Conservation (phyloP, 2,329 filamentous ascomycete genomes). For the Monilinia vaccinii-corymbosi region DNA sequence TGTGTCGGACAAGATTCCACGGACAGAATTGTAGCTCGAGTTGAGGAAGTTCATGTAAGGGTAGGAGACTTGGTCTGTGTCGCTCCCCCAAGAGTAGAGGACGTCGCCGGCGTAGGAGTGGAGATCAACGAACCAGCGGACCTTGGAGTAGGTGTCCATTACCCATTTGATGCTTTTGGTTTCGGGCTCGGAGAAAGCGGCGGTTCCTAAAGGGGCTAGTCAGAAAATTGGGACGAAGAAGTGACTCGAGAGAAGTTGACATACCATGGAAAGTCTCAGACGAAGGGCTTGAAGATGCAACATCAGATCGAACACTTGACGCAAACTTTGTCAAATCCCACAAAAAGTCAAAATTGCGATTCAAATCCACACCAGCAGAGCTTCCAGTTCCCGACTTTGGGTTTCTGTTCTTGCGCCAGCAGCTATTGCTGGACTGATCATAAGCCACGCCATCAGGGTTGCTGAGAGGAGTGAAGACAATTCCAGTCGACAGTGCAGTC, state of each 20-base stretch:
- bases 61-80: conserved; percentile 40
- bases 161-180: conserved; percentile 45
- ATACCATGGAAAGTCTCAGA: conserved; percentile 32
- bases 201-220: conserved; percentile 31
- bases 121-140: conserved; percentile 50
- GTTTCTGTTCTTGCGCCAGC: conserved; percentile 51
- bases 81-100: conserved; percentile 49
- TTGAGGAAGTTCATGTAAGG: conserved; percentile 44
- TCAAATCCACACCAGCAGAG: conserved; percentile 42
- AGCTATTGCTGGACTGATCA: conserved; percentile 40
- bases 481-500: conserved; percentile 41
- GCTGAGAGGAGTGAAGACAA: conserved; percentile 43
- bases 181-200: conserved; percentile 47
- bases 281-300: conserved; percentile 31
- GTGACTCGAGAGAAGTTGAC: background rate
- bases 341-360: conserved; percentile 49
- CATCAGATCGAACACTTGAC: conserved; percentile 30
- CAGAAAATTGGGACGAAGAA: accelerated
- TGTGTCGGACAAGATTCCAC: conserved; percentile 37
- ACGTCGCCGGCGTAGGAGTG: conserved; percentile 45
- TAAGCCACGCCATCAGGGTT: conserved; percentile 45
- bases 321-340: conserved; percentile 44
- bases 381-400: conserved; percentile 30
- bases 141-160: conserved; percentile 38
- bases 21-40: conserved; percentile 40